Evolutionary conservation across 176 grass and related monocot species (phyloP), one percentile per base, ranked within the genome.

Genomic region (Aegilops umbellulata): DNA sequence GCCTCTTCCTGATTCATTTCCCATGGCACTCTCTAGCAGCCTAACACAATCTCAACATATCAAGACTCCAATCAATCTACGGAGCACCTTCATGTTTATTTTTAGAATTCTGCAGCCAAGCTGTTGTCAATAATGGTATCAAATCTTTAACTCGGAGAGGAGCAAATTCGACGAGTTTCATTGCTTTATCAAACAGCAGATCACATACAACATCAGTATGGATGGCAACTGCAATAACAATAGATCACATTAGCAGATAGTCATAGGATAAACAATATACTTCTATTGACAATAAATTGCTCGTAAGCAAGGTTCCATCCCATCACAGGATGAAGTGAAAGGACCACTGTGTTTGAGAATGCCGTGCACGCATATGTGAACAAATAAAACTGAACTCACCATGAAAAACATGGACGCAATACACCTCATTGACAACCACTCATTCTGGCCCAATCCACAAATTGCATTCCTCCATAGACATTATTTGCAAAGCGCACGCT

Each of bases 391-490:
- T 58, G 7, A 66, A 41, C 78, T 82, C 49, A 88, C 80, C 84
- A 81, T 13, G 60, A 74, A 63, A 51, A 73, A 82, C 19, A 53
- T 25, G 62, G 60, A 72, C 9, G 24, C 30, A 10, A 46, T 22
- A 64, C 58, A 87, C 81, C 41, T 98, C 67, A 93, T 77, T 98
- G 93, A 47, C 91, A 93, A 29, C 91, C 95, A 20, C 83, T 98
- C 93, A 85, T 87, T 81, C 87, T 93, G 22, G 95, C 95, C 95
- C 93, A 98, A 75, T 98, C 93, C 42, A 98, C 93, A 69, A 98
- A 98, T 65, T 98, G 95, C 95, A 98, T 98, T 79, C 95, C 95
- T 84, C 95, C 95, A 55, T 98, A 98, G 15, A 98, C 65, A 7
- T 98, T 98, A 82, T 95, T 98, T 47, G 95, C 87, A 79, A 98